These are phyloP conservation scores for Candida buenavistaensis DNA, from an alignment of 1,139 yeast genomes.

Conservation along the genomic window DNA sequence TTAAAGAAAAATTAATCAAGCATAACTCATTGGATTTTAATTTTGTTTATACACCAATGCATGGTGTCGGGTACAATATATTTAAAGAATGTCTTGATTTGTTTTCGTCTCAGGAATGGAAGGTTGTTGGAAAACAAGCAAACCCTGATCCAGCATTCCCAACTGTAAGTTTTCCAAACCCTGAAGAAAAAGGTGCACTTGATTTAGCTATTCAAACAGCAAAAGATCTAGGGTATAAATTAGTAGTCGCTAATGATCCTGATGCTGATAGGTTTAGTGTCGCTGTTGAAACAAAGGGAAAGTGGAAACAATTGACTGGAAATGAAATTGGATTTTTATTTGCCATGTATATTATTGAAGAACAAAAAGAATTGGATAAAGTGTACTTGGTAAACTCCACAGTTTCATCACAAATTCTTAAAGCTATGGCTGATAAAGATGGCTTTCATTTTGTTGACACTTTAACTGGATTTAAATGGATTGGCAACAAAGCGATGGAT, in stretches of 20 bases:
- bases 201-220: slow-evolving; percentile 66
- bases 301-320: slow-evolving; percentile 84
- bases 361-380: slow-evolving; percentile 31
- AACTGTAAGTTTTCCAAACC: slow-evolving; percentile 89
- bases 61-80: slow-evolving; percentile 80
- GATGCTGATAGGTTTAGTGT: slow-evolving; percentile 93
- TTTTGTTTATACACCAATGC: slow-evolving; percentile 91
- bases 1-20: slow-evolving; percentile 29
- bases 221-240: slow-evolving; percentile 36
- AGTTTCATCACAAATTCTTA: slow-evolving; percentile 82
- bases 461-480: slow-evolving; percentile 96
- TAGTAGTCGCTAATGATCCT: slow-evolving; percentile 90
- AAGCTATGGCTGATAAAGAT: slow-evolving; percentile 62
- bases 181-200: slow-evolving; percentile 92
- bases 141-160: slow-evolving; percentile 82
- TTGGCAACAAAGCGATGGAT: slow-evolving; percentile 84
- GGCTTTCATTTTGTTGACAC: slow-evolving; percentile 77
- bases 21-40: slow-evolving; percentile 26
- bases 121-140: slow-evolving; percentile 57
- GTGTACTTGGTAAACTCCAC: slow-evolving; percentile 80
- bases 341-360: slow-evolving; percentile 61
- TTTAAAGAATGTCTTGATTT: slow-evolving; percentile 32
- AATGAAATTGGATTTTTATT: slow-evolving; percentile 87
- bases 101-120: slow-evolving; percentile 30
- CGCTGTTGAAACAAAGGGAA: slow-evolving; percentile 52